Evolutionary conservation across 257 asterid genomes (phyloP).

Genomic region (Pogostemon cablin): DNA sequence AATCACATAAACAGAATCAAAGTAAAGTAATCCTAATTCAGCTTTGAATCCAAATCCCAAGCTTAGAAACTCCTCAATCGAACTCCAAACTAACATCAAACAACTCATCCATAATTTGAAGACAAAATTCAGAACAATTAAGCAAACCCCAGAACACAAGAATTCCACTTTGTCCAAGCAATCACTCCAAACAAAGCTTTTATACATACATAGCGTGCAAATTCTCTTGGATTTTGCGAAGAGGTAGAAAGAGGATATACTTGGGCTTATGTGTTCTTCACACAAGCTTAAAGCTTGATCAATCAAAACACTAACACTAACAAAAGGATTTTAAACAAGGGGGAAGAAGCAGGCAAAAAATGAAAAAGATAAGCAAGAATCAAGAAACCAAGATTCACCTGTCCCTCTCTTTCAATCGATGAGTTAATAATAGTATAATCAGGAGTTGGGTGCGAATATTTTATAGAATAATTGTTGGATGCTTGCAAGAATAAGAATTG

Average conservation of each 20-base stretch:
- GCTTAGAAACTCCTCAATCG: constrained; percentile 19
- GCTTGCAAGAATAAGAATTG: constrained; percentile 17
- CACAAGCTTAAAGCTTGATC: constrained; percentile 4
- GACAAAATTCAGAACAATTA: constrained; percentile 4
- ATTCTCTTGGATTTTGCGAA: background rate
- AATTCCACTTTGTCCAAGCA: constrained; percentile 14
- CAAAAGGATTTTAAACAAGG: background rate
- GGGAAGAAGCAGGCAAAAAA: background rate
- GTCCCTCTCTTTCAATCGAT: background rate
- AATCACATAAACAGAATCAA: constrained; percentile 25
- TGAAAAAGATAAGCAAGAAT: background rate
- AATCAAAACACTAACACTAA: background rate
- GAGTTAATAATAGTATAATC: background rate
- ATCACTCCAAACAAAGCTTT: background rate
- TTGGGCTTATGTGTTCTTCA: constrained; percentile 7
- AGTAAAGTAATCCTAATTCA: constrained; percentile 18
- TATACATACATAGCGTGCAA: background rate
- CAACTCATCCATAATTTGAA: background rate
- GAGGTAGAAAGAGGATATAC: constrained; percentile 18
- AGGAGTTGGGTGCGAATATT: constrained; percentile 9
- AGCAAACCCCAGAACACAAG: constrained; percentile 25
- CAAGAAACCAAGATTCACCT: background rate
- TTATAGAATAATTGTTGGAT: constrained; percentile 24
- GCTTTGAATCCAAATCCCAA: constrained; percentile 23
- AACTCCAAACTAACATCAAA: constrained; percentile 27